Evolutionary conservation across 2,329 filamentous ascomycete species (phyloP), one percentile per base, ranked within the genome.

Genomic region (Penicillium olsonii): DNA sequence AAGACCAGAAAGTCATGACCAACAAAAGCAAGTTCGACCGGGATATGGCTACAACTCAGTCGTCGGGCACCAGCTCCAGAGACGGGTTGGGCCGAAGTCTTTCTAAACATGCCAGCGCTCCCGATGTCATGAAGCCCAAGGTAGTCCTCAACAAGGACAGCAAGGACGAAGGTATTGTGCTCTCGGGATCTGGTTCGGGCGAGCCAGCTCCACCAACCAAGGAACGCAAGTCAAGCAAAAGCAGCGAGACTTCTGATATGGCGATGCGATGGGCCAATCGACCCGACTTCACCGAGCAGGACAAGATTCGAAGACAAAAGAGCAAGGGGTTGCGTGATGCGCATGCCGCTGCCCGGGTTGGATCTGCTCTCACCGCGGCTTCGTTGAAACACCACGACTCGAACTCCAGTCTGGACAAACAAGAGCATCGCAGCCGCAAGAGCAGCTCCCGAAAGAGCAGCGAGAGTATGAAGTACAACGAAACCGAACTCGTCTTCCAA

Each of bases 1-100:
- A 92, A 62, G 91, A 96, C 65, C 88, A 92, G 68, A 92, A 89
- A 68, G 87, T 87, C 56, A 84, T 87, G 55, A 81, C 87, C 56
- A 87, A 84, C 61, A 83, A 83, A 10, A 83, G 83, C 47, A 86
- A 85, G 50, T 92, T 88, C 26, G 82, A 87, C 24, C 78, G 78
- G 46, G 82, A 84, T 52, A 77, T 82, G 66, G 78, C 84, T 60
- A 82, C 84, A 46, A 85, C 85, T 1, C 77, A 84, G 55, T 77
- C 72, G 57, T 82, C 73, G 65, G 35, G 35, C n/a, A 82, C 71
- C 61, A 87, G 75, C 51, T 78, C 78, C 18, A 78, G 80, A 53
- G 84, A 87, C 45, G 74, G 75, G 14, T 66, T 79, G 26, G 71
- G 75, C 39, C 76, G 80, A 45, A 76, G 79, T 19, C 72, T 83